These are phyloP conservation scores for Linanthus parryae DNA, from an alignment of 148 eudicot species.

Conservation along the genomic window DNA sequence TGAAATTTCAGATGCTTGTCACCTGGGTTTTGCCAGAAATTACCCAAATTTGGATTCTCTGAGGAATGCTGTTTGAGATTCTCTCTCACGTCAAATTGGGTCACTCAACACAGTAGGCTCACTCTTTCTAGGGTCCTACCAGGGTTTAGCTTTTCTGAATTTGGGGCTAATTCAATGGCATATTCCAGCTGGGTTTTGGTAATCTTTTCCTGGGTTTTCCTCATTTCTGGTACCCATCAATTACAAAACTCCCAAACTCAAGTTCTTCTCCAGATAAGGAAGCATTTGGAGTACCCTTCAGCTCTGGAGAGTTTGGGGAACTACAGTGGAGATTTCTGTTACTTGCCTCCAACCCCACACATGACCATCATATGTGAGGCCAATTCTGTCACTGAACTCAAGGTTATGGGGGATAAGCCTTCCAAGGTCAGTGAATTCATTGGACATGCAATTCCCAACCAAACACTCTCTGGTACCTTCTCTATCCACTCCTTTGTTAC, in stretches of 20 bases:
- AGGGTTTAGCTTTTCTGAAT: too few species aligned
- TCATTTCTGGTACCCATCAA: constrained; percentile 33
- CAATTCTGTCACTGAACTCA: constrained; percentile 42
- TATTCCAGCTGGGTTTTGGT: constrained; percentile 9
- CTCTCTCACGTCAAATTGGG: too few species aligned
- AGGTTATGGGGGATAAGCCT: constrained; percentile 47
- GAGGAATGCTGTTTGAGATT: too few species aligned
- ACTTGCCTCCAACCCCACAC: constrained; percentile 20
- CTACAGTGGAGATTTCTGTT: constrained; percentile 43
- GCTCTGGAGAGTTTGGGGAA: constrained; percentile 33
- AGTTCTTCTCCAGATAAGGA: constrained; percentile 51
- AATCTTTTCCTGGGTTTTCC: constrained; percentile 28
- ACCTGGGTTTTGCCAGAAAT: too few species aligned
- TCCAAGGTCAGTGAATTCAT: constrained; percentile 28
- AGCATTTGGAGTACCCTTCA: constrained; percentile 55
- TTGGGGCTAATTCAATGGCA: constrained; percentile 27
- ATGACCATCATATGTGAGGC: constrained; percentile 39
- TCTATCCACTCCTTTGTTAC: constrained; percentile 61
- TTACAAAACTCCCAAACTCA: constrained; percentile 38
- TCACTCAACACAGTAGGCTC: constrained; percentile 1
- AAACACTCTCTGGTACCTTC: constrained; percentile 46
- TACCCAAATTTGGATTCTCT: too few species aligned
- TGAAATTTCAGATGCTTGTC: too few species aligned
- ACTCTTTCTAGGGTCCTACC: constrained; percentile 13
- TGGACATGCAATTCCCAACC: constrained; percentile 41